Percentiles rank a stretch among this genome's conserved stretches.
Evolutionary conservation across 2,329 filamentous ascomycete genomes (phyloP).

Genomic region (Aspergillus bombycis): DNA sequence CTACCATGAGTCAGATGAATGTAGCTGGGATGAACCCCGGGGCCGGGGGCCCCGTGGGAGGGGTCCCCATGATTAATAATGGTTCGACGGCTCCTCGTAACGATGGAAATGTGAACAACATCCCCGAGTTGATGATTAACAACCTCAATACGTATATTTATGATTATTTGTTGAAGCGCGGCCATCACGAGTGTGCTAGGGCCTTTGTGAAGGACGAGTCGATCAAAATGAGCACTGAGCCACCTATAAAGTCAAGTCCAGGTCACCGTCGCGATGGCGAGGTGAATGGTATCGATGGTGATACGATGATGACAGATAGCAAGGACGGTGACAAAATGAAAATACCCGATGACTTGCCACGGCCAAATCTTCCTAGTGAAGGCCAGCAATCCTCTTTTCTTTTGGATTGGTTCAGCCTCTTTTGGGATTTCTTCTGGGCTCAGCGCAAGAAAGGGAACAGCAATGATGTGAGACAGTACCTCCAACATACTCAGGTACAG

Average conservation of each 20-base stretch:
- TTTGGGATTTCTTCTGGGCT: slow-evolving; percentile 93
- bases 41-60: slow-evolving; percentile 59
- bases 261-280: slow-evolving; percentile 69
- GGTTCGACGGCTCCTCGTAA: slow-evolving; percentile 49
- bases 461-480: slow-evolving; percentile 71
- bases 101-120: slow-evolving; percentile 42
- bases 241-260: slow-evolving; percentile 68
- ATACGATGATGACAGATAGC: slow-evolving; percentile 79
- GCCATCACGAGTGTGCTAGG: slow-evolving; percentile 82
- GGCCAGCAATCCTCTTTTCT: slow-evolving; percentile 76
- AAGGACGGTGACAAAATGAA: slow-evolving; percentile 78
- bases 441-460: slow-evolving; percentile 72
- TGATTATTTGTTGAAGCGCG: slow-evolving; percentile 79
- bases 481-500: slow-evolving; percentile 76
- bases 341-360: slow-evolving; percentile 77
- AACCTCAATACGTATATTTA: slow-evolving; percentile 69
- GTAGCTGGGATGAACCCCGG: slow-evolving; percentile 61
- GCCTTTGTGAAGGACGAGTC: slow-evolving; percentile 67
- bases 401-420: slow-evolving; percentile 96
- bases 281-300: slow-evolving; percentile 72
- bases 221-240: slow-evolving; percentile 59
- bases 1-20: slow-evolving; percentile 59
- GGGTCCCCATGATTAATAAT: slow-evolving; percentile 60
- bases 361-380: slow-evolving; percentile 59
- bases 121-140: slow-evolving; percentile 41